Base-by-base conservation (phyloP, 345 rosid genomes). In the Punica granatum region DNA sequence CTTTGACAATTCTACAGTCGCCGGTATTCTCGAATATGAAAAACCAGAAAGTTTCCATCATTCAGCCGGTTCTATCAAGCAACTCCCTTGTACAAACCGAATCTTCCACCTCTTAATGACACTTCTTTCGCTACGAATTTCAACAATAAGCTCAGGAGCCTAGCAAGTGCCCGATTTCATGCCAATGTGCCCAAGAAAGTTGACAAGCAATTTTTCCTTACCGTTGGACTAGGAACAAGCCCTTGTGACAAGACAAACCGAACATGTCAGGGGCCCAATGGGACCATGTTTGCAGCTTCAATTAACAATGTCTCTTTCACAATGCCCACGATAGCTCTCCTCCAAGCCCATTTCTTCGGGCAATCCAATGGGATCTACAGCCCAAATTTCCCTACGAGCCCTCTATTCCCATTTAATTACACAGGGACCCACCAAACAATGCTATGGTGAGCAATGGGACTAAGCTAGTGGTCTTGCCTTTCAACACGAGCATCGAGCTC, bases 211-310 rank as follows among this genome's bases (percentile, higher is more conserved):
- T 83, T 86, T 67, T 88, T 82, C 68, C 81, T 83, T 84, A 81
- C 83, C 0, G 73, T 82, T 6, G 82, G 94, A 37, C 71, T 84
- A 13, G 91, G 94, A 70, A 81, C 90, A 23, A 74, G 31, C 71
- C 91, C 88, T 0, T 78, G 91, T 62, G 78, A 60, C 63, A 69
- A 64, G 42, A 62, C 34, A 70, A 88, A 84, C 72, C 80, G 74
- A 69, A 82, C 91, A 41, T 84, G 86, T 70, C 91, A 83, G 59
- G 95, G 95, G 1, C 95, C 95, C 11, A 88, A 83, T 66, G 76
- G 81, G 32, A 83, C 91, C 51, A 84, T 53, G 82, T 84, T 88
- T 70, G 81, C 83, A 42, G 94, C 91, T 39, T 77, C 89, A 0
- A 74, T 88, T 48, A 88, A 84, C 62, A 88, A 86, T 64, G 60